Evolutionary conservation across 2,329 filamentous ascomycete genomes (phyloP).

Genomic region (Fusarium nelsonii): DNA sequence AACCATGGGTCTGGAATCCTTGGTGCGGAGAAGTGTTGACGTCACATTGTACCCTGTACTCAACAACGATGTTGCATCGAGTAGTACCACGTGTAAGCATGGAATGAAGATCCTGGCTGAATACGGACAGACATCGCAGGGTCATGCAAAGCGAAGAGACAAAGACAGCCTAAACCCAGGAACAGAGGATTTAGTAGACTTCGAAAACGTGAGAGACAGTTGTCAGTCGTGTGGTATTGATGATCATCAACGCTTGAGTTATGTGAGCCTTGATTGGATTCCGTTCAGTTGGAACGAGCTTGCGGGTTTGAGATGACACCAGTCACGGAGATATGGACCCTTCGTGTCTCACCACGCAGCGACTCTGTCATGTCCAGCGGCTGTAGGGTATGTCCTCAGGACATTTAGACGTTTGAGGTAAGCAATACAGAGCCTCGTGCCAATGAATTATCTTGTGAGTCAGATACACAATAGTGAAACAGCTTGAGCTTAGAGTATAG

Average conservation of each 20-base stretch:
- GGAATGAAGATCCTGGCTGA: neutral
- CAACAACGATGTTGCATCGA: constrained; percentile 8
- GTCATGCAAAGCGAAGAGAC: neutral
- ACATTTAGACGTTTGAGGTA: too few relatives aligned
- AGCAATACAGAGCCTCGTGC: too few relatives aligned
- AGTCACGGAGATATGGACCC: neutral
- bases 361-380: neutral
- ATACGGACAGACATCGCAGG: neutral
- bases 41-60: constrained; percentile 18
- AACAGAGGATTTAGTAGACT: neutral
- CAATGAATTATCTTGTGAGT: too few relatives aligned
- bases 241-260: neutral
- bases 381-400: neutral
- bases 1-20: neutral
- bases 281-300: neutral
- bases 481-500: too few relatives aligned
- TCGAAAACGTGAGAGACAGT: neutral
- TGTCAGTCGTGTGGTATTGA: neutral
- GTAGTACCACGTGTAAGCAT: constrained; percentile 6
- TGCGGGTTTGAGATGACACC: neutral
- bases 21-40: constrained; percentile 23
- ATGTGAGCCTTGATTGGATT: neutral
- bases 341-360: too few relatives aligned
- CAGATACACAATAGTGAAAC: too few relatives aligned
- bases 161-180: constrained; percentile 6